Evolutionary conservation across 2,329 filamentous ascomycete species (phyloP).

Genomic region (Ascochyta pisi): DNA sequence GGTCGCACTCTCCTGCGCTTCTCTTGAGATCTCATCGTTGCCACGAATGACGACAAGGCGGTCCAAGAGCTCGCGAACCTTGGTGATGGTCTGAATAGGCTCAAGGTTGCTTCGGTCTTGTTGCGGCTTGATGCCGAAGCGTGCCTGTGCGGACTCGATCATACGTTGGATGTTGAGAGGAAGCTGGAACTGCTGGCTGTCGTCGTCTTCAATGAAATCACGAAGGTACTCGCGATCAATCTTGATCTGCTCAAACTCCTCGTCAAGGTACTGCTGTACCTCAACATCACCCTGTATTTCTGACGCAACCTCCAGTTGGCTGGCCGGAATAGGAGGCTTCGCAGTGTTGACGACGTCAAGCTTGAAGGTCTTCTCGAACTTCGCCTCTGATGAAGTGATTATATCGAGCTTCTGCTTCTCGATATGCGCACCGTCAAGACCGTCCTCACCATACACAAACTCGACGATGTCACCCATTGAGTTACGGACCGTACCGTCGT

Average conservation of each 20-base stretch:
- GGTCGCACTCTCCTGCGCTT: slow-evolving; percentile 88
- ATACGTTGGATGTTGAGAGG: slow-evolving; percentile 92
- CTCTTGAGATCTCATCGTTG: slow-evolving; percentile 77
- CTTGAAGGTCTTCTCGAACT: slow-evolving; percentile 82
- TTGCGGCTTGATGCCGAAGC: slow-evolving; percentile 83
- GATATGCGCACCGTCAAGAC: slow-evolving; percentile 89
- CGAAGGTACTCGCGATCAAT: slow-evolving; percentile 80
- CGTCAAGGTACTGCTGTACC: slow-evolving; percentile 84
- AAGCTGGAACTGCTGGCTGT: slow-evolving; percentile 86
- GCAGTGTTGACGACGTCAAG: slow-evolving; percentile 85
- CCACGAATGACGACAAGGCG: slow-evolving; percentile 87
- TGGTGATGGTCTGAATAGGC: slow-evolving; percentile 84
- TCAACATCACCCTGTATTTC: slow-evolving; percentile 88
- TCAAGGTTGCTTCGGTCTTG: slow-evolving; percentile 86
- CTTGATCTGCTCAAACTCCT: slow-evolving; percentile 81
- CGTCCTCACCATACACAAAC: slow-evolving; percentile 97
- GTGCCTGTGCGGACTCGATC: slow-evolving; percentile 85
- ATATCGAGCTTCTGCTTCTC: slow-evolving; percentile 91
- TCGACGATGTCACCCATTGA: slow-evolving; percentile 96
- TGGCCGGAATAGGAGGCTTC: slow-evolving; percentile 66
- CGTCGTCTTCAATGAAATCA: slow-evolving; percentile 68
- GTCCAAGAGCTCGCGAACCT: slow-evolving; percentile 75
- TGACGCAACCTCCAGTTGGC: slow-evolving; percentile 83
- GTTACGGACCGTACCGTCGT: slow-evolving; percentile 96
- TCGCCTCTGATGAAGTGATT: slow-evolving; percentile 77